These are phyloP conservation scores for Adansonia gregorii DNA, from an alignment of 441 rosid species.

Conservation along the genomic window DNA sequence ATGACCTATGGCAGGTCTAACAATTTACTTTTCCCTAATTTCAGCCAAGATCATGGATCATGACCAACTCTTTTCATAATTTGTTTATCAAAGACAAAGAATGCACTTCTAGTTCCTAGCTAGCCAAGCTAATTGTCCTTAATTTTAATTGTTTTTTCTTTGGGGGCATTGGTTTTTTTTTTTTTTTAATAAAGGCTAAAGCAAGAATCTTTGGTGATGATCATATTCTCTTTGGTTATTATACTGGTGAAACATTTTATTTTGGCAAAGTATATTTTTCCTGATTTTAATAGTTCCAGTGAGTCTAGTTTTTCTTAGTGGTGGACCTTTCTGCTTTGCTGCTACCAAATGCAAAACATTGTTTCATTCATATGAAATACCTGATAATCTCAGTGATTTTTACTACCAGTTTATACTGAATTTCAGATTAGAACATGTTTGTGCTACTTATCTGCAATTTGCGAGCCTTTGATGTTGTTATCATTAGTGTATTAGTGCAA, in stretches of 20 bases:
- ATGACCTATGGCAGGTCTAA: neutral
- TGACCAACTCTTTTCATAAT: neutral
- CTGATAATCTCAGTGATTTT: neutral
- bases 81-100: neutral
- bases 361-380: neutral
- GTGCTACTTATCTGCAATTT: neutral
- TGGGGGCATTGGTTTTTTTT: neutral
- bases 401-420: neutral
- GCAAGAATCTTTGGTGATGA: neutral
- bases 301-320: neutral
- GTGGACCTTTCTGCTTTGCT: slow-evolving; percentile 2
- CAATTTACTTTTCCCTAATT: neutral
- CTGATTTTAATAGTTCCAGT: neutral
- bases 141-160: neutral
- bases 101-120: neutral
- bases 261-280: neutral
- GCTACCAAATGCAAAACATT: neutral
- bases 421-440: too few species aligned
- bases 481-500: neutral
- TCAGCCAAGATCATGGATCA: slow-evolving; percentile 11
- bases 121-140: neutral
- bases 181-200: neutral
- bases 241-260: slow-evolving; percentile 3
- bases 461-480: neutral
- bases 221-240: neutral